Conservation (phyloP, 2,329 filamentous ascomycete species). For the Eutypella sp. region DNA sequence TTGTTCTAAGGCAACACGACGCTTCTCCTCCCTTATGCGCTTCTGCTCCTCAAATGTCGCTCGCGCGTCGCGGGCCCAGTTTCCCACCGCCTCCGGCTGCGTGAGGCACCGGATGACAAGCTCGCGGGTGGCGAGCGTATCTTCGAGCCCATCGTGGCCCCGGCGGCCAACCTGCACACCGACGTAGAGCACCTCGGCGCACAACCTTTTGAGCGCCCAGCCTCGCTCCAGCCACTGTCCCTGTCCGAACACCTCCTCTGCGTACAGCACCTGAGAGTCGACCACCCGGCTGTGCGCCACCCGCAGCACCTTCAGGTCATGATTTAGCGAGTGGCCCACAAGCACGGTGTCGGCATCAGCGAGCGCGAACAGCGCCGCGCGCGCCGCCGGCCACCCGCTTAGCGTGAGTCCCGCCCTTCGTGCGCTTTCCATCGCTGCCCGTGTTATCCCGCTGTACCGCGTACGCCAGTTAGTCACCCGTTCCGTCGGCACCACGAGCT, state of each 20-base stretch:
- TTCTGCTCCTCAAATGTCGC: no score
- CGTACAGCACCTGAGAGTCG: constrained; percentile 38
- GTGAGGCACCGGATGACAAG: constrained; percentile 41
- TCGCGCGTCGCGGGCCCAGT: no score
- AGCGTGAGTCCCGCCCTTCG: constrained; percentile 26
- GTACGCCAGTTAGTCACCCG: constrained; percentile 31
- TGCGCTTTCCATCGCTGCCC: constrained; percentile 26
- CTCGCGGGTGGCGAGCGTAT: constrained; percentile 44
- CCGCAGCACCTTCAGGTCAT: constrained; percentile 40
- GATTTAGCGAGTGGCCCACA: constrained; percentile 40
- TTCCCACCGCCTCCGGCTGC: no score
- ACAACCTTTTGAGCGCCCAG: constrained; percentile 34
- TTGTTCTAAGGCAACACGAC: no score
- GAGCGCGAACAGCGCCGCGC: constrained; percentile 34
- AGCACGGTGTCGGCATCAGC: constrained; percentile 41
- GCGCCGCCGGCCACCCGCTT: constrained; percentile 37
- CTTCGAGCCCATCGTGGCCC: constrained; percentile 45
- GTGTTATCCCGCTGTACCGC: constrained; percentile 34
- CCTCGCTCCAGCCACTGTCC: constrained; percentile 6
- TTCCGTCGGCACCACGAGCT: constrained; percentile 32
- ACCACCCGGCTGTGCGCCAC: constrained; percentile 38
- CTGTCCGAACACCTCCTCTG: constrained; percentile 26
- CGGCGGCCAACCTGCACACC: constrained; percentile 29
- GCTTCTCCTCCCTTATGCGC: no score
- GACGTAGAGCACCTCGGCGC: constrained; percentile 28